These are phyloP conservation scores for Coriolopsis trogii DNA, from an alignment of 1,284 basidiomycete species.

Conservation along the genomic window DNA sequence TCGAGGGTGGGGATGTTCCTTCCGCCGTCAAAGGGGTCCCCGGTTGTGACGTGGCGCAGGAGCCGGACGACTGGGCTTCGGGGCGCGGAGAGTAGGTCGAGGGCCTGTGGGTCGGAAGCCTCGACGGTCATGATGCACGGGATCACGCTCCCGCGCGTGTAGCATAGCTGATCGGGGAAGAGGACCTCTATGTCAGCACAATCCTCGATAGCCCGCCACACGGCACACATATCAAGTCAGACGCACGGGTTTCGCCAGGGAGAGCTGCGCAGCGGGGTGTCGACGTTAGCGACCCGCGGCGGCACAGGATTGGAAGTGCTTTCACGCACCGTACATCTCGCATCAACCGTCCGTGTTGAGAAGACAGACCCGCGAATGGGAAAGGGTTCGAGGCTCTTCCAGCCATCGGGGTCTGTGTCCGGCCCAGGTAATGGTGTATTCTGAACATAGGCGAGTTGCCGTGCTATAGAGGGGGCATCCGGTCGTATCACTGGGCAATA, in stretches of 20 bases:
- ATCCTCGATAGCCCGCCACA: no score
- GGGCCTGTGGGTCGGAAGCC: conserved; percentile 29
- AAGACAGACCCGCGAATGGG: conserved; percentile 48
- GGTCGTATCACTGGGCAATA: conserved; percentile 46
- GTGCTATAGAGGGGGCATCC: conserved; percentile 45
- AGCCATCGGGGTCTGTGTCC: conserved; percentile 50
- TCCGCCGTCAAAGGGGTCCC: conserved; percentile 3
- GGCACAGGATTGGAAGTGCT: background rate
- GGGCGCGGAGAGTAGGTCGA: conserved; percentile 27
- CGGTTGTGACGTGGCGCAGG: conserved; percentile 25
- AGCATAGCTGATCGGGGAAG: conserved; percentile 26
- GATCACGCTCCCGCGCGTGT: conserved; percentile 31
- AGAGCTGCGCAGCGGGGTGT: conserved; percentile 17
- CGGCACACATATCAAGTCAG: no score
- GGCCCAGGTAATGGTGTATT: conserved; percentile 46
- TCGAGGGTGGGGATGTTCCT: conserved; percentile 14
- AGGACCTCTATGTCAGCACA: no score
- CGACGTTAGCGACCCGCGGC: background rate
- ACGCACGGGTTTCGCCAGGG: conserved; percentile 30
- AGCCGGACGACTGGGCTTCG: conserved; percentile 26
- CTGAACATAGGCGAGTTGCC: conserved; percentile 50
- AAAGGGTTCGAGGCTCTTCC: conserved; percentile 45
- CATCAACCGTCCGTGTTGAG: conserved; percentile 35
- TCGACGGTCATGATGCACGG: conserved; percentile 27
- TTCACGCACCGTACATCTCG: conserved; percentile 24